Evolutionary conservation across 805 yeast genomes (phyloP), one percentile per base, ranked within the genome.

Genomic region (Helenozyma rhizophorensis): DNA sequence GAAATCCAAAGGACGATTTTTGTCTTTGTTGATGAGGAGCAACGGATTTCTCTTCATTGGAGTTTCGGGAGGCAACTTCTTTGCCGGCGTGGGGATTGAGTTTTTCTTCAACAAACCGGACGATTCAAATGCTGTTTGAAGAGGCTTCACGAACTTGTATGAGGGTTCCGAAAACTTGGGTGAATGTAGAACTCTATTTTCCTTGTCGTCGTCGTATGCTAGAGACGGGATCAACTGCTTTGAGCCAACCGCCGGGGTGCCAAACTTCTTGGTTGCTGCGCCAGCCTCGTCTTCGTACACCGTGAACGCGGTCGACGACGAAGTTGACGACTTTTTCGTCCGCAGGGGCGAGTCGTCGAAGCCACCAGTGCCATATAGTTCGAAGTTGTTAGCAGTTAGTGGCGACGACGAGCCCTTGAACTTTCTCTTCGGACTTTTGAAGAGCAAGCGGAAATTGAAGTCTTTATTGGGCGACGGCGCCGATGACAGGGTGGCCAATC

Each of bases 111-210:
- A 57, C 22, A 86, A 60, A 0, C 96, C 96, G 0, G 84, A 63
- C 2, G 89, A 74, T 53, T 76, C 70, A 56, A 86, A 86, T 11
- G 93, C 95, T 0, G 89, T 80, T 53, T 85, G 95, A 24, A 86
- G 67, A 2, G 96, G 96, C 51, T 82, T 83, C 14, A 83, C 93
- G 29, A 77, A 74, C 42, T 77, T 74, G 56, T 80, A 84, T 9
- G 67, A 61, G 3, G 55, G 39, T 29, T 54, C 55, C 21, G 32
- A 13, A 11, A 36, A 32, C 21, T 33, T 37, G 6, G 19, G 12
- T 9, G 31, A 26, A 16, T 28, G 28, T 9, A 24, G 25, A 12
- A 25, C 14, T 15, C 40, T 44, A 32, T 65, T 65, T 32, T 65
- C 72, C 39, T 65, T 64, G 38, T 65, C 62, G 21, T 63, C 62